Evolutionary conservation across 2,329 filamentous ascomycete species (phyloP).

Genomic region (Neurospora crassa): DNA sequence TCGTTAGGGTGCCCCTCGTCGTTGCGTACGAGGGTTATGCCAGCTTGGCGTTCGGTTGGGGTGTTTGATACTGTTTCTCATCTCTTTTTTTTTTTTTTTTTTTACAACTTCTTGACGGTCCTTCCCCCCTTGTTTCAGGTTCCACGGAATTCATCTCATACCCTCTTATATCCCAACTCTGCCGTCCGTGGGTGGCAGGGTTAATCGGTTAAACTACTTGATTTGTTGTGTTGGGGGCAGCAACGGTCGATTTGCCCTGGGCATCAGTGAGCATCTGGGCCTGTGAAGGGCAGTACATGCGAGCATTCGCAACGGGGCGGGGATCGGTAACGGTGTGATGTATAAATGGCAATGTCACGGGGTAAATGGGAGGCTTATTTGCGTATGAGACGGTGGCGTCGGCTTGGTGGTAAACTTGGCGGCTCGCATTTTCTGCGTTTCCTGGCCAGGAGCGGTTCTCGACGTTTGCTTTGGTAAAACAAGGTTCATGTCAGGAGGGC

Average conservation of each 20-base stretch:
- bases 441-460: slow-evolving; percentile 4
- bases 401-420: slow-evolving; percentile 6
- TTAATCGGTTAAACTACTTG: background rate
- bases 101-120: slow-evolving; percentile 7
- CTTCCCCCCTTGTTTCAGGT: slow-evolving; percentile 6
- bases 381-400: slow-evolving; percentile 10
- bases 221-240: background rate
- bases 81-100: slow-evolving; percentile 9
- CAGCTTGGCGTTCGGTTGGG: slow-evolving; percentile 32
- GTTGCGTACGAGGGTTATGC: slow-evolving; percentile 27
- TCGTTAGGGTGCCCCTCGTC: slow-evolving; percentile 24
- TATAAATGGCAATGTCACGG: background rate
- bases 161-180: slow-evolving; percentile 1
- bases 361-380: slow-evolving; percentile 3
- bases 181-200: background rate
- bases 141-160: slow-evolving; percentile 5
- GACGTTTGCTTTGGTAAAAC: slow-evolving; percentile 2
- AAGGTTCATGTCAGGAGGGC: slow-evolving; percentile 13
- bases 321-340: background rate
- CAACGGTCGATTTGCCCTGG: background rate
- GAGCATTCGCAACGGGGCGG: background rate
- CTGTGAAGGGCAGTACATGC: background rate
- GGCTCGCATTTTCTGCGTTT: background rate
- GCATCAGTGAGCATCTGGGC: background rate
- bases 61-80: slow-evolving; percentile 15